Conservation (phyloP, 2,329 filamentous ascomycete species). For the Ramularia collo-cygni region DNA sequence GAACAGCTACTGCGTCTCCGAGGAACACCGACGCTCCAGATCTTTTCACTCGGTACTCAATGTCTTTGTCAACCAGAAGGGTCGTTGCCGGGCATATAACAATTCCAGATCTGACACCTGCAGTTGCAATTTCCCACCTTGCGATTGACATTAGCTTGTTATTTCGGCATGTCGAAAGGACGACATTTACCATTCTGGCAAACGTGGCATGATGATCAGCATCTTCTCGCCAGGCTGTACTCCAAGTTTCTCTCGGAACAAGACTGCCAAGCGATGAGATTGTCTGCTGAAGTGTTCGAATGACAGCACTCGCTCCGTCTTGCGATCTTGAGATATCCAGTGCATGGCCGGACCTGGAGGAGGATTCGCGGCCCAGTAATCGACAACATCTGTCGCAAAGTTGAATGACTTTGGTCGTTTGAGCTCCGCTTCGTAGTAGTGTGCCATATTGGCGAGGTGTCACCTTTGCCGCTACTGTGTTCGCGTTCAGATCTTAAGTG, state of each 20-base stretch:
- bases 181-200: slow-evolving; percentile 28
- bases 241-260: slow-evolving; percentile 29
- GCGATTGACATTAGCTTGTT: slow-evolving; percentile 2
- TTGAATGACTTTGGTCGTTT: slow-evolving; percentile 30
- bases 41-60: slow-evolving; percentile 32
- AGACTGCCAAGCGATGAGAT: slow-evolving; percentile 31
- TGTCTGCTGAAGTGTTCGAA: slow-evolving; percentile 33
- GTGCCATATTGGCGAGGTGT: slow-evolving; percentile 21
- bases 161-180: neutral
- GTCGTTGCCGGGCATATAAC: slow-evolving; percentile 35
- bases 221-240: slow-evolving; percentile 30
- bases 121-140: slow-evolving; percentile 37
- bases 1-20: slow-evolving; percentile 31
- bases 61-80: slow-evolving; percentile 34
- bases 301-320: slow-evolving; percentile 24
- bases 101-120: slow-evolving; percentile 31
- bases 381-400: slow-evolving; percentile 36
- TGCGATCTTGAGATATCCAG: slow-evolving; percentile 33
- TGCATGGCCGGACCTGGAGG: slow-evolving; percentile 29
- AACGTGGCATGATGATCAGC: slow-evolving; percentile 32
- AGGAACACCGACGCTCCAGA: slow-evolving; percentile 33
- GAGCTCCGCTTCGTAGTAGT: slow-evolving; percentile 21
- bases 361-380: slow-evolving; percentile 32
- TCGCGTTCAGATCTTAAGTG: too few species aligned
- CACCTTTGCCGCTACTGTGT: too few species aligned